phyloP scores from a whole-genome alignment of 768 basidiomycete genomes.

The Cystobasidium tubakii region DNA sequence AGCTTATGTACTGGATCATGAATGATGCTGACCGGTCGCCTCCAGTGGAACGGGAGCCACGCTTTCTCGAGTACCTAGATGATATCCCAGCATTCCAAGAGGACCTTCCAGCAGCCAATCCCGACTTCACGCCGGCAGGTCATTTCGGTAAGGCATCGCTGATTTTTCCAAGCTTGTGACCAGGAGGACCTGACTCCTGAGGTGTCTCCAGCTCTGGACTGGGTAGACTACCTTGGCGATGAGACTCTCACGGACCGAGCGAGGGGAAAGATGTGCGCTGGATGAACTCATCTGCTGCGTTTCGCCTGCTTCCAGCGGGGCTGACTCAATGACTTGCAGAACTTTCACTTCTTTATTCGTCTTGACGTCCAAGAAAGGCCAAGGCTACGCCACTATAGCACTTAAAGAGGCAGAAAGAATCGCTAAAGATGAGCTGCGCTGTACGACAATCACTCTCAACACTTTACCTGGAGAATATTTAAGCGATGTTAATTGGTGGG shows the following conservation, averaged over 20 bases:
- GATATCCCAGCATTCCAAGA: background rate
- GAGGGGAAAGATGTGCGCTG: background rate
- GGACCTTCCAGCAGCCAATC: background rate
- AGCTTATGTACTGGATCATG: slow-evolving; percentile 11
- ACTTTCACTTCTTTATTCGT: slow-evolving; percentile 2
- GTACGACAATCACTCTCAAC: background rate
- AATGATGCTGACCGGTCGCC: background rate
- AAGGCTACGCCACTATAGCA: background rate
- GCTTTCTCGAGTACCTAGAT: background rate
- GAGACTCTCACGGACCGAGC: background rate
- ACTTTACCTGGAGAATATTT: background rate
- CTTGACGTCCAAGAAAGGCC: background rate
- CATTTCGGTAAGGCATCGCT: background rate
- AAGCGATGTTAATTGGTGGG: background rate
- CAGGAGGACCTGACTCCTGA: background rate
- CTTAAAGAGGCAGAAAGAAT: background rate
- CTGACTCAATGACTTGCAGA: background rate
- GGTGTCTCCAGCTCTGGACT: background rate
- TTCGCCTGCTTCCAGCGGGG: background rate
- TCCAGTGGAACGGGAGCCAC: background rate
- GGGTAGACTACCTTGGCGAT: slow-evolving; percentile 6
- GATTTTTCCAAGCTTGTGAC: background rate
- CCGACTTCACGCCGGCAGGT: background rate
- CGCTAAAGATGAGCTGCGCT: background rate
- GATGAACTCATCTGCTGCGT: background rate